Percentiles rank a stretch among this genome's conserved stretches.
Evolutionary conservation across 371 early-diverging fungal genomes (phyloP).

Genomic region (Mucor plumbeus): DNA sequence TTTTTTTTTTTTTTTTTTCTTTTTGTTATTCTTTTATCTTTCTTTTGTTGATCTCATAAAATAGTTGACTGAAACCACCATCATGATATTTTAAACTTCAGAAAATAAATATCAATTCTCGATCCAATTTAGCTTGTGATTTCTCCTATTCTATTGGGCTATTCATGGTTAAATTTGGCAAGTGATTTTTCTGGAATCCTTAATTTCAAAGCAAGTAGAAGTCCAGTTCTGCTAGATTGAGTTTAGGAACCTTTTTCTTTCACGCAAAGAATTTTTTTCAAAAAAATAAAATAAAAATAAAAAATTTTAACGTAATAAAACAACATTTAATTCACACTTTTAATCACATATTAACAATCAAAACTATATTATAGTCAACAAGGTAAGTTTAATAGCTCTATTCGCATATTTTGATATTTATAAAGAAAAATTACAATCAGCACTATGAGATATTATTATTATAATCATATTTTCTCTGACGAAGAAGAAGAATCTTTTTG

Average conservation of each 20-base stretch:
- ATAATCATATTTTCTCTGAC: background rate
- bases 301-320: background rate
- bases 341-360: too few relatives aligned
- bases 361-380: too few relatives aligned
- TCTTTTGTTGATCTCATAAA: background rate
- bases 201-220: too few relatives aligned
- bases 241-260: background rate
- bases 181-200: background rate
- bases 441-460: conserved; percentile 2
- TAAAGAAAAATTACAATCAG: background rate
- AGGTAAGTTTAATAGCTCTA: background rate
- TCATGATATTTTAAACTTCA: too few relatives aligned
- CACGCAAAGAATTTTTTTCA: background rate
- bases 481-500: background rate
- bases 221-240: background rate
- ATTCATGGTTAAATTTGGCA: background rate
- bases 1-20: background rate
- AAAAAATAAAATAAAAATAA: too few relatives aligned
- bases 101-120: background rate
- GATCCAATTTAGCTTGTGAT: conserved; percentile 1
- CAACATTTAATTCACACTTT: too few relatives aligned
- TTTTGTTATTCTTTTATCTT: background rate
- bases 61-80: background rate
- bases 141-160: background rate
- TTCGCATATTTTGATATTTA: background rate